Evolutionary conservation across 148 eudicot genomes (phyloP), one percentile per base, ranked within the genome.

Genomic region (Amaranthus palmeri): DNA sequence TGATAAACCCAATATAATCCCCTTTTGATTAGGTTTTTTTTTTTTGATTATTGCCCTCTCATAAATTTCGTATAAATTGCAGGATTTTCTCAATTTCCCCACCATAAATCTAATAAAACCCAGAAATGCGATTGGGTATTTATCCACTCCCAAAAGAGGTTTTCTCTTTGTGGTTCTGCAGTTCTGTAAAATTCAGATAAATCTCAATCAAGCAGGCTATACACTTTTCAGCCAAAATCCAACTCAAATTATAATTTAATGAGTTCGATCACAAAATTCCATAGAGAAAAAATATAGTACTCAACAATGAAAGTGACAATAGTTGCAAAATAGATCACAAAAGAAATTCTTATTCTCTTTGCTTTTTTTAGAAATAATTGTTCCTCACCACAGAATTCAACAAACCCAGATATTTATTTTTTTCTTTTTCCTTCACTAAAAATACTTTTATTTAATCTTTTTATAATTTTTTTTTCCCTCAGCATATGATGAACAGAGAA

Each of bases 371-470:
- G 48, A 12, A 13, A 15, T 0, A 25, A 69, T 10, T 63, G 66
- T 65, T 77, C 55, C 62, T 60, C 68, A 17, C 73, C 69, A 77
- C 68, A 78, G 54, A 72, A 66, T 15, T 18, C 47, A 15, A 77
- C 57, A 69, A 54, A 42, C 54, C 71, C 79, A 77, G 54, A 67
- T 59, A 41, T 53, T 54, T 18, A 10, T 41, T 50, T 14, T 14
- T 0, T 3, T 10, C 13, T 61, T n/a, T 56, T 56, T 56, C 12
- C 60, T 56, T 8, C 41, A 56, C 3, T 10, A 68, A 74, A 68
- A 61, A 55, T 25, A 25, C 36, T 70, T 13, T 52, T 36, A 40
- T 62, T n/a, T 15, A 8, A 7, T 65, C 47, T 47, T 5, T 8
- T 4, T 45, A 6, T 3, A n/a, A n/a, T n/a, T 53, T 41, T 40